A percentile compares a stretch with the other conserved stretches of the same genome.
phyloP scores from a whole-genome alignment of 179 eudicot genomes.

The Beta corolliflora region DNA sequence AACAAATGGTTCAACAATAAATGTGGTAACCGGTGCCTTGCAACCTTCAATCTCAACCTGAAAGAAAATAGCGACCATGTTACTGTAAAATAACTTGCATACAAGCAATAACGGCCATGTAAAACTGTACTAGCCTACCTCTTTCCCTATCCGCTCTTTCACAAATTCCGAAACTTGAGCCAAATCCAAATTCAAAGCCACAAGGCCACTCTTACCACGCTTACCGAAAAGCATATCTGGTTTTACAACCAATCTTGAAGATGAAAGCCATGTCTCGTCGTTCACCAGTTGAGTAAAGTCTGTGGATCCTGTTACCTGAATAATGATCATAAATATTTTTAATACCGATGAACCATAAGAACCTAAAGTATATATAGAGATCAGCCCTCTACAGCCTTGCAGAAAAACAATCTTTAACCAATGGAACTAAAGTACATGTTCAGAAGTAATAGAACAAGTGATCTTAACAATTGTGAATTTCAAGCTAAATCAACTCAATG shows the following conservation, averaged over 20 bases:
- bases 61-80: constrained; percentile 5
- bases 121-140: constrained; percentile 43
- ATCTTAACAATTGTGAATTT: neutral
- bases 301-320: constrained; percentile 67
- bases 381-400: neutral
- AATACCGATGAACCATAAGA: neutral
- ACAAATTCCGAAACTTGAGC: constrained; percentile 88
- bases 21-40: constrained; percentile 84
- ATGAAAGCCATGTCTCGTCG: constrained; percentile 86
- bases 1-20: constrained; percentile 86
- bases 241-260: constrained; percentile 76
- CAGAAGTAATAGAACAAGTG: neutral
- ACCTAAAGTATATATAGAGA: too few relatives aligned
- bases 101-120: neutral
- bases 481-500: neutral
- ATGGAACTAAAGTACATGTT: neutral
- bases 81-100: neutral
- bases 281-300: constrained; percentile 63
- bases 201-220: constrained; percentile 94
- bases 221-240: constrained; percentile 96
- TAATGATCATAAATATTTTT: constrained; percentile 7
- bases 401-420: neutral
- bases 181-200: constrained; percentile 78
- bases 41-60: constrained; percentile 92
- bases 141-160: constrained; percentile 73